A percentile compares a stretch with the other conserved stretches of the same genome.
phyloP scores from a whole-genome alignment of 306 rosid species.

The Pueraria montana region DNA sequence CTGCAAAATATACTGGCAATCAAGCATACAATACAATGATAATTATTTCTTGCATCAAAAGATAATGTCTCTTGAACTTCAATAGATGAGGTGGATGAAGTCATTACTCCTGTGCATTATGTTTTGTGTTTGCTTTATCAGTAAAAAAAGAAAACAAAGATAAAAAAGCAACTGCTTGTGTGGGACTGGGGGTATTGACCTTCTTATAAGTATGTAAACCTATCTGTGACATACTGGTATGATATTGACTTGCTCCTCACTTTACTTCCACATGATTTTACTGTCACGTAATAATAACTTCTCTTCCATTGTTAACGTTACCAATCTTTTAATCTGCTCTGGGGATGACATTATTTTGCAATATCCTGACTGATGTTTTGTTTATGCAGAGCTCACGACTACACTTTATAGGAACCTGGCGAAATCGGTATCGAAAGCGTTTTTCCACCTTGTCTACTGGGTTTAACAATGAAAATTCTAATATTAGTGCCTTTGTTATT shows the following conservation, averaged over 20 bases:
- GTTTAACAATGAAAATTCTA: constrained; percentile 51
- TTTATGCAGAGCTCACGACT: constrained; percentile 84
- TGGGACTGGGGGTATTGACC: neutral
- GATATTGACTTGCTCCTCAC: constrained; percentile 34
- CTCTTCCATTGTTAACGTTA: neutral
- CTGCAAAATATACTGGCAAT: constrained; percentile 24
- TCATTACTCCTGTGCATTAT: neutral
- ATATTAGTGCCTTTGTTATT: constrained; percentile 43
- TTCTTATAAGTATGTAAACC: constrained; percentile 26
- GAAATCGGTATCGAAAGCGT: constrained; percentile 85
- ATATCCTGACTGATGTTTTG: constrained; percentile 47
- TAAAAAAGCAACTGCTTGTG: neutral
- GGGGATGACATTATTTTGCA: constrained; percentile 30
- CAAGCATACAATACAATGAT: constrained; percentile 3
- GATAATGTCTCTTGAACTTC: neutral
- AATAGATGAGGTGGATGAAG: constrained; percentile 35
- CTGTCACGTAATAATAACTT: constrained; percentile 13
- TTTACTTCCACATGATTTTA: constrained; percentile 39
- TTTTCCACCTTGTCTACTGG: constrained; percentile 64
- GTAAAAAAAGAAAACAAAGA: constrained; percentile 22
- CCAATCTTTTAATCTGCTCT: constrained; percentile 3
- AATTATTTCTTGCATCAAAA: neutral
- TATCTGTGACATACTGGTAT: constrained; percentile 34
- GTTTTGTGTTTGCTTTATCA: constrained; percentile 17
- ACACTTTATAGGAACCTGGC: constrained; percentile 97